Percentiles rank a stretch among this genome's conserved stretches.
phyloP scores from a whole-genome alignment of 2,329 filamentous ascomycete genomes.

The Arthrobotrys pseudoclavata region DNA sequence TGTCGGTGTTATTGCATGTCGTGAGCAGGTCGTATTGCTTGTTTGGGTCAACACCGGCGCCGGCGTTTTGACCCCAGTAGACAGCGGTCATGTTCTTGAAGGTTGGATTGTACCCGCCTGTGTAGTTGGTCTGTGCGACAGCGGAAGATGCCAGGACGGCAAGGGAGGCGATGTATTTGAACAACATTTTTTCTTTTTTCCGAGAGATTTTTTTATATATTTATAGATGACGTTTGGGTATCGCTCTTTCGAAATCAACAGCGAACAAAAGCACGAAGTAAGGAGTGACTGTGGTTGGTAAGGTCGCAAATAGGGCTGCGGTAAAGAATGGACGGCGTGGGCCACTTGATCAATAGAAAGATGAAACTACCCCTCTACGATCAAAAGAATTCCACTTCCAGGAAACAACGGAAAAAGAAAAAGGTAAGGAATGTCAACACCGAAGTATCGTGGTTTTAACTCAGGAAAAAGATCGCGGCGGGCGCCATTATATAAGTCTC shows the following conservation, averaged over 20 bases:
- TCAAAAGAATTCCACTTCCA: constrained; percentile 40
- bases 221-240: constrained; percentile 14
- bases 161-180: constrained; percentile 35
- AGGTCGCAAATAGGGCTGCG: constrained; percentile 11
- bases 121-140: constrained; percentile 9
- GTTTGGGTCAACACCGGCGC: background rate
- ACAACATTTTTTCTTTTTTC: constrained; percentile 32
- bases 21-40: constrained; percentile 36
- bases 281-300: constrained; percentile 51
- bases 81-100: constrained; percentile 51
- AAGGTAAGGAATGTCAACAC: constrained; percentile 37
- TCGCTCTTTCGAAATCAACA: constrained; percentile 5
- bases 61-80: constrained; percentile 57
- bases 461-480: constrained; percentile 39
- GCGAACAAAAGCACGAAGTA: constrained; percentile 31
- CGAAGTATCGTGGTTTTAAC: constrained; percentile 27
- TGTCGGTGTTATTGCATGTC: constrained; percentile 44
- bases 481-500: constrained; percentile 50
- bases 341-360: constrained; percentile 38
- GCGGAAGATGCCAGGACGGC: constrained; percentile 37
- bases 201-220: constrained; percentile 24
- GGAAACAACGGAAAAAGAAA: constrained; percentile 37
- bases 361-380: constrained; percentile 37
- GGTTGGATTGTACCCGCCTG: background rate
- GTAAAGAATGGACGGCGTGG: constrained; percentile 57